These are phyloP conservation scores for Saccharomycopsis selenospora DNA, from an alignment of 805 yeast species.

Conservation along the genomic window DNA sequence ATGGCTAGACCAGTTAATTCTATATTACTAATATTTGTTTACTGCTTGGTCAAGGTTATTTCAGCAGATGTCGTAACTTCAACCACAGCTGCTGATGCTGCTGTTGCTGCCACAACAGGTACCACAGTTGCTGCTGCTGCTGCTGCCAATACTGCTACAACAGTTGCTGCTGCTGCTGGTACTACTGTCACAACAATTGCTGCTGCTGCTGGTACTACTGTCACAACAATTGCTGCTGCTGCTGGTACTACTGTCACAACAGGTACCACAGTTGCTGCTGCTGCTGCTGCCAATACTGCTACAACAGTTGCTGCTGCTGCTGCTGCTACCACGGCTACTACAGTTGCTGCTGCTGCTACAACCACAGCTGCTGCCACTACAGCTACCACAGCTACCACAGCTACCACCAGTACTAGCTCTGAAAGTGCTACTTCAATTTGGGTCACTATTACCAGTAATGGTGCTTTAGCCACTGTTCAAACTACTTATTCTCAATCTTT, in stretches of 20 bases:
- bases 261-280: slow-evolving; percentile 6
- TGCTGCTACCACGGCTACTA: slow-evolving; percentile 14
- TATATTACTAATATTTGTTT: too few species aligned
- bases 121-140: slow-evolving; percentile 11
- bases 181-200: slow-evolving; percentile 18
- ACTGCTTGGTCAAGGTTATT: too few species aligned
- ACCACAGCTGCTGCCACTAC: slow-evolving; percentile 1
- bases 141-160: slow-evolving; percentile 9
- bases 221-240: too few species aligned
- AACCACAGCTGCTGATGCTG: too few species aligned
- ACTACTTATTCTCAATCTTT: slow-evolving; percentile 37
- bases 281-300: slow-evolving; percentile 9
- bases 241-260: slow-evolving; percentile 8
- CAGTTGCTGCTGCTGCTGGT: slow-evolving; percentile 11
- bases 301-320: slow-evolving; percentile 10
- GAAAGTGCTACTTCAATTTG: slow-evolving; percentile 30
- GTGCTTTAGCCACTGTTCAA: slow-evolving; percentile 29
- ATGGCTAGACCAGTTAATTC: too few species aligned
- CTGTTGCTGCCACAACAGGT: too few species aligned
- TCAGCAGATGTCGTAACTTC: too few species aligned
- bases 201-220: slow-evolving; percentile 14
- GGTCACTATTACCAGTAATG: slow-evolving; percentile 35
- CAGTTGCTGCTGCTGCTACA: slow-evolving; percentile 9
- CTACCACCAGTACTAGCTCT: background rate
- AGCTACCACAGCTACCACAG: slow-evolving; percentile 2